Percentiles rank a stretch among this genome's conserved stretches.
Evolutionary conservation across 73 alveolate genomes (phyloP).

Genomic region (Paramecium caudatum): DNA sequence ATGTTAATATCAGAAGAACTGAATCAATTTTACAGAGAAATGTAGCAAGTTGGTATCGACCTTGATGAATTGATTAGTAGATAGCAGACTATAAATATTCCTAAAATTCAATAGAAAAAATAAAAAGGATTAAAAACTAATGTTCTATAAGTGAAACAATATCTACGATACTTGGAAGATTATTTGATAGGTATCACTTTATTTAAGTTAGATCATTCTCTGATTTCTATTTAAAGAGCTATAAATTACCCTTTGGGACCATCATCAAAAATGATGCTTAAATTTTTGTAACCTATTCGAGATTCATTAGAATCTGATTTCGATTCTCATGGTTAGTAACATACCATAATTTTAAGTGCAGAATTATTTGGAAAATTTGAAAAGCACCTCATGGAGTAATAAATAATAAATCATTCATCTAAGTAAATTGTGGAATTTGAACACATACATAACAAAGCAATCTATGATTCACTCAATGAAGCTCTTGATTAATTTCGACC

Average conservation of each 20-base stretch:
- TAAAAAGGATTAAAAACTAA: constrained; percentile 37
- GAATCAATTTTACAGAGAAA: background rate
- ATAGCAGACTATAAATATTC: background rate
- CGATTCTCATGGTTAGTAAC: constrained; percentile 7
- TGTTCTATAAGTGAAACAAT: background rate
- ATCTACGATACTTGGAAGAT: constrained; percentile 12
- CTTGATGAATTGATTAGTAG: background rate
- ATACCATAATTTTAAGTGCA: background rate
- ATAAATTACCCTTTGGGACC: constrained; percentile 34
- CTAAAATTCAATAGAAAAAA: background rate
- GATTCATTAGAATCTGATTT: constrained; percentile 3
- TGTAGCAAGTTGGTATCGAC: constrained; percentile 10
- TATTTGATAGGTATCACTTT: constrained; percentile 1
- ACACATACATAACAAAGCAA: constrained; percentile 74
- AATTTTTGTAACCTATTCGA: constrained; percentile 24
- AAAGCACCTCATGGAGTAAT: background rate
- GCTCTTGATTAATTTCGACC: constrained; percentile 72
- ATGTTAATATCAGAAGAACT: constrained; percentile 15
- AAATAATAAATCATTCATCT: background rate
- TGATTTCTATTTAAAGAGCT: constrained; percentile 9
- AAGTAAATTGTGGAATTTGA: constrained; percentile 50
- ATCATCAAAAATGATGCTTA: constrained; percentile 16
- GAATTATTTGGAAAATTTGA: constrained; percentile 42
- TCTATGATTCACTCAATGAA: constrained; percentile 75
- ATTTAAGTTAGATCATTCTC: background rate